Percentiles rank a stretch among this genome's conserved stretches.
phyloP scores from a whole-genome alignment of 352 stramenopile species.

The Plasmopara halstedii region DNA sequence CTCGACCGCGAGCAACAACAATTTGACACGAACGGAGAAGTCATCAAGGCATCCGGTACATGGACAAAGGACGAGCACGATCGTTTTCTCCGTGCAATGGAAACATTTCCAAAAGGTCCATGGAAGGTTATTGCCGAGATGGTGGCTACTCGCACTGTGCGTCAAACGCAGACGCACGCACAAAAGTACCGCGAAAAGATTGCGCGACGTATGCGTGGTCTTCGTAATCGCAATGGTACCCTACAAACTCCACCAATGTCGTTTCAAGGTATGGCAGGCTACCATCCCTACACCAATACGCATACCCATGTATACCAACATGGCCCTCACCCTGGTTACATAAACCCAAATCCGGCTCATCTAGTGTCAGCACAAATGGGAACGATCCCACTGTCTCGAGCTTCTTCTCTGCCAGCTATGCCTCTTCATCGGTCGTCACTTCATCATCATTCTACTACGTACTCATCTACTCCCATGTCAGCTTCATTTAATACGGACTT shows the following conservation, averaged over 20 bases:
- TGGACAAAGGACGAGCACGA: conserved; percentile 56
- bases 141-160: conserved; percentile 53
- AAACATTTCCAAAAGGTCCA: conserved; percentile 48
- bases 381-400: conserved; percentile 5
- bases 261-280: too few species aligned
- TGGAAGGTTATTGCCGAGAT: conserved; percentile 63
- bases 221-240: conserved; percentile 55
- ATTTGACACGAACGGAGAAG: conserved; percentile 45
- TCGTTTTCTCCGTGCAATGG: conserved; percentile 50
- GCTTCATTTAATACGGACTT: conserved; percentile 23
- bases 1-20: conserved; percentile 41
- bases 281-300: conserved; percentile 8
- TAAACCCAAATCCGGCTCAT: background rate
- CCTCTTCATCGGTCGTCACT: conserved; percentile 6
- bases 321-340: conserved; percentile 7
- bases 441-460: conserved; percentile 7
- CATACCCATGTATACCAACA: conserved; percentile 13
- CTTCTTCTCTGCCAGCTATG: conserved; percentile 16
- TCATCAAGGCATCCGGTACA: conserved; percentile 46
- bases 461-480: conserved; percentile 6
- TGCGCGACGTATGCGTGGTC: conserved; percentile 41
- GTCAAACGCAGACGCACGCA: conserved; percentile 62
- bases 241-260: conserved; percentile 31
- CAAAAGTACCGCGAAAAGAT: conserved; percentile 68
- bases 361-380: conserved; percentile 2